Base-by-base conservation (phyloP, 139 green algal species). In the Volvox reticuliferus region DNA sequence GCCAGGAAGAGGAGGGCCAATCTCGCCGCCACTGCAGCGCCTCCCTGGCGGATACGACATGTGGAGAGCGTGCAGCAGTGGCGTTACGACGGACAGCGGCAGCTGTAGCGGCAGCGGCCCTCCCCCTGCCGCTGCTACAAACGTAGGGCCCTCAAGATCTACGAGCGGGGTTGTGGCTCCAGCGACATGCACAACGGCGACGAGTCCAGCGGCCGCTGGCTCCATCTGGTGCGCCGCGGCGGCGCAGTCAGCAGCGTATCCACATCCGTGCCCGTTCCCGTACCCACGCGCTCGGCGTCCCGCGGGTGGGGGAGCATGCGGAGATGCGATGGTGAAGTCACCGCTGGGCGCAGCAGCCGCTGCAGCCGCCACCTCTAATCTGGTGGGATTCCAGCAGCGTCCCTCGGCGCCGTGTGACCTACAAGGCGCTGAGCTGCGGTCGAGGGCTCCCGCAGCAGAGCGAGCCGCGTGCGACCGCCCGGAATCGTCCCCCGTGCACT, bases 261-360 rank as follows among this genome's bases (percentile, higher is more conserved):
- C 80, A n/a, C 24, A 75, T 16, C 22, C 32, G 55, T 33, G 17
- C 37, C 33, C 78, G 1, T 44, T 6, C 21, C n/a, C 82, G 35
- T 89, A 89, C 67, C 83, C 83, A 1, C 83, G 83, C 26, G 67
- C 67, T 9, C 67, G 83, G 35, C 67, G 44, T 16, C 33, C 55
- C 1, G 67, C 30, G 30, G 35, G 33, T 20, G 83, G 83, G 36
- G 82, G 30, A 19, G 28, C 32, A 12, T 88, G 62, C 63, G 82
- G 82, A 33, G 82, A 65, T 22, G 81, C 62, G 9, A 62, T 75
- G n/a, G 30, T 75, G 50, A 33, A 62, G 12, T 79, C 82, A 33
- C 81, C 81, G 3, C 61, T 87, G 30, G 81, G 81, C 28, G 81
- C 30, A 50, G 30, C 28, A 26, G 61, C 17, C 9, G 65, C 61